Base-by-base conservation (phyloP, 1,284 basidiomycete species). In the Mycosarcoma mackinlayi region DNA sequence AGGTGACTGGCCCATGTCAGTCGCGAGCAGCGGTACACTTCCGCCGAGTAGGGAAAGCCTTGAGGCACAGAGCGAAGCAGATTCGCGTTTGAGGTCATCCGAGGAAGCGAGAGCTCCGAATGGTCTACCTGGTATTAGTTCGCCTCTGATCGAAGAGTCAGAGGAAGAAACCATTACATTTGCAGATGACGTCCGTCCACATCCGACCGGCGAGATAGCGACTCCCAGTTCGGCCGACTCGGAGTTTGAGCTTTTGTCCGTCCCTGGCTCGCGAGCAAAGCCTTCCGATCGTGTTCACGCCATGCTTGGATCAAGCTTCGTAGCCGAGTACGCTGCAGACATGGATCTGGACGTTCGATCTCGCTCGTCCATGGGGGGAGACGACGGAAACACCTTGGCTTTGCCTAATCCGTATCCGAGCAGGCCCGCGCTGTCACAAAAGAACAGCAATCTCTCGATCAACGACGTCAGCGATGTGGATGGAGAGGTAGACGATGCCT, bases 1-100 rank as follows among this genome's bases (percentile, higher is more conserved):
- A 33, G 61, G 67, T 9, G 67, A 70, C 25, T 70, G 67, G 67
- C 67, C 67, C 18, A 60, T 56, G 49, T 70, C 67, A 2, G 50
- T 70, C 19, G 60, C 51, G 1, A 70, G 67, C 46, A 64, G 58
- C 18, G 60, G 50, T 21, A 68, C 59, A 2, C 27, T 25, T 34
- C 46, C 45, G 3, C 35, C 18, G 4, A 54, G 51, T 37, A 40
- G 56, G 18, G 60, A 46, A 34, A 64, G 60, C 33, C 25, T 56
- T 3, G 60, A 63, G 33, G 39, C 40, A 16, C 55, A 48, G 18
- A 14, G 27, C 18, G 58, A 61, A 18, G 45, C 34, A 8, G 65
- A 68, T 13, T 24, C 50, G 4, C 59, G 65, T 4, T 8, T 51
- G 0, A 35, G 58, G 11, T 58, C 55, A 4, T 49, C 55, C 2